Percentiles rank a stretch among this genome's conserved stretches.
Conservation (phyloP, 805 yeast species). For the Isabelozyma pseudorhagii region DNA sequence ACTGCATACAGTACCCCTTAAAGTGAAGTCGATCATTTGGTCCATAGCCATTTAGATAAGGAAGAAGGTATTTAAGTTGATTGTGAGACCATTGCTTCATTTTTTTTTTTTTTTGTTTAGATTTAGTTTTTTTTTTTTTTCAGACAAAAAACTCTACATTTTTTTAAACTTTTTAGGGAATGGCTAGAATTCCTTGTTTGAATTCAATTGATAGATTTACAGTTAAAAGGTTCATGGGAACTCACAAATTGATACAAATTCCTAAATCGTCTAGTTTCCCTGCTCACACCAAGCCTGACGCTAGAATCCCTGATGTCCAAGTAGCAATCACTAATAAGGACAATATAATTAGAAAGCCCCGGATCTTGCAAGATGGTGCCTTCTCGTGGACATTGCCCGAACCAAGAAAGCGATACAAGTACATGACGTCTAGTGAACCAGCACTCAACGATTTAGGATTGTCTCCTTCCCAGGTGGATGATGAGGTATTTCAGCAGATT, state of each 20-base stretch:
- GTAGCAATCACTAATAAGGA: slow-evolving; percentile 27
- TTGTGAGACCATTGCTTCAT: neutral
- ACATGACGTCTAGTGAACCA: slow-evolving; percentile 53
- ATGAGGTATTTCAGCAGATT: slow-evolving; percentile 48
- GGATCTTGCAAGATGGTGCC: slow-evolving; percentile 51
- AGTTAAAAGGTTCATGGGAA: neutral
- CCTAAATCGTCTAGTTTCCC: slow-evolving; percentile 31
- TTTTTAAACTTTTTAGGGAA: too few relatives aligned
- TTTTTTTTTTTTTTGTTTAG: too few relatives aligned
- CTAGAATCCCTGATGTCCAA: slow-evolving; percentile 18
- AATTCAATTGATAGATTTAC: neutral
- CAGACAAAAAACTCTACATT: too few relatives aligned
- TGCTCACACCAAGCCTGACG: slow-evolving; percentile 25
- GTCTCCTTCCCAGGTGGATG: slow-evolving; percentile 29
- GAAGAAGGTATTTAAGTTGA: neutral
- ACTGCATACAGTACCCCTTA: neutral
- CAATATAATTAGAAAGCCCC: slow-evolving; percentile 33
- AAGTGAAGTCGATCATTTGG: neutral
- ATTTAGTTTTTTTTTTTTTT: too few relatives aligned
- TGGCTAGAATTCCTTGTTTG: neutral
- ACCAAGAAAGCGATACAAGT: slow-evolving; percentile 46
- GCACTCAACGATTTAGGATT: slow-evolving; percentile 67
- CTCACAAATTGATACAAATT: slow-evolving; percentile 17
- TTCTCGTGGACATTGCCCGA: slow-evolving; percentile 77
- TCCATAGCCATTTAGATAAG: neutral